These are phyloP conservation scores for Rhodotorula sp. DNA, from an alignment of 1,284 basidiomycete genomes.

Conservation along the genomic window DNA sequence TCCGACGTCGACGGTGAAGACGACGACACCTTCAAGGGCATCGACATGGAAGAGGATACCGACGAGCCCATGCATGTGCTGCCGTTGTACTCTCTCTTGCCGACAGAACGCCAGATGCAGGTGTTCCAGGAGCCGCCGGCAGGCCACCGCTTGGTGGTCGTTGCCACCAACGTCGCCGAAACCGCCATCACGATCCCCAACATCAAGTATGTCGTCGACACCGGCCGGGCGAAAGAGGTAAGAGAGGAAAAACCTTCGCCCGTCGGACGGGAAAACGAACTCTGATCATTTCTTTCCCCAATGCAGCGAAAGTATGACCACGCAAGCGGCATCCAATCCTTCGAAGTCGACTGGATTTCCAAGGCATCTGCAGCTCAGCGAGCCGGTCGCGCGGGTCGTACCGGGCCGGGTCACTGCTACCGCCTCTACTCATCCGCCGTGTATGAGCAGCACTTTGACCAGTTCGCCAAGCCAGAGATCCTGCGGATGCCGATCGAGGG, in stretches of 20 bases:
- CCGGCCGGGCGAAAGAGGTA: slow-evolving; percentile 71
- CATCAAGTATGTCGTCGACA: slow-evolving; percentile 72
- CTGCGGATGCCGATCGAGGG: slow-evolving; percentile 95
- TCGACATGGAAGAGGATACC: slow-evolving; percentile 60
- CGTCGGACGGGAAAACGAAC: no score
- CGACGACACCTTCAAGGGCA: slow-evolving; percentile 55
- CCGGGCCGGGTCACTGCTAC: slow-evolving; percentile 75
- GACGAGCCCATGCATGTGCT: slow-evolving; percentile 70
- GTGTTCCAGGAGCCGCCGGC: slow-evolving; percentile 67
- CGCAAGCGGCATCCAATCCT: slow-evolving; percentile 64
- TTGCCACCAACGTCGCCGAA: slow-evolving; percentile 75
- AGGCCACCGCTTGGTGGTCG: slow-evolving; percentile 65
- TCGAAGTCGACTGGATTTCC: slow-evolving; percentile 70
- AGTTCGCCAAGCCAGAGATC: slow-evolving; percentile 88
- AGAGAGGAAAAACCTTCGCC: not conserved
- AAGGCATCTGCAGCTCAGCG: slow-evolving; percentile 72
- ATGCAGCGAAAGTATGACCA: slow-evolving; percentile 59
- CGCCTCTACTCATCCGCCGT: slow-evolving; percentile 70
- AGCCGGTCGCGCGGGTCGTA: slow-evolving; percentile 71
- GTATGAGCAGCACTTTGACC: slow-evolving; percentile 86
- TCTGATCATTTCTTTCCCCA: not conserved
- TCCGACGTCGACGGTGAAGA: slow-evolving; percentile 42
- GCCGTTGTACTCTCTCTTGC: slow-evolving; percentile 69
- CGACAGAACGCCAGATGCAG: slow-evolving; percentile 69
- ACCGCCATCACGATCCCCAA: slow-evolving; percentile 75